A percentile compares a stretch with the other conserved stretches of the same genome.
Evolutionary conservation across 176 grass and related monocot genomes (phyloP).

Genomic region (Musa itinerans): DNA sequence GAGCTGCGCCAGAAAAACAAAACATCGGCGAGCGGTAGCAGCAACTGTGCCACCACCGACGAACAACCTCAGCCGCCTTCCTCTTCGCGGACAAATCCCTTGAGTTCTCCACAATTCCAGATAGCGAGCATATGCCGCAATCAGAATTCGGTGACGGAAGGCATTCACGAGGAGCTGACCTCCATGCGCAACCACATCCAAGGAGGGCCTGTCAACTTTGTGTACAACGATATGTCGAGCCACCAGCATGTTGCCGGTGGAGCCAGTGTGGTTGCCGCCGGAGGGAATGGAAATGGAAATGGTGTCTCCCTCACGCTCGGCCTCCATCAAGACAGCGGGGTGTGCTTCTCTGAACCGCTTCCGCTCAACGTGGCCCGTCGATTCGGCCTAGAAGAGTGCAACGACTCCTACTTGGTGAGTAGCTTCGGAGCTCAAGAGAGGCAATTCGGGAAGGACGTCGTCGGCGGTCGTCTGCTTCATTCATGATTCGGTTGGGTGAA

Average conservation of each 20-base stretch:
- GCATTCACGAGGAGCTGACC: slow-evolving; percentile 49
- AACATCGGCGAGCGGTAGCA: slow-evolving; percentile 31
- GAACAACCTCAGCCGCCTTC: slow-evolving; percentile 34
- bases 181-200: slow-evolving; percentile 41
- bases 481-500: slow-evolving; percentile 88
- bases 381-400: slow-evolving; percentile 79
- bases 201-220: slow-evolving; percentile 40
- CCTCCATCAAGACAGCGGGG: slow-evolving; percentile 73
- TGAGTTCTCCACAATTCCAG: slow-evolving; percentile 37
- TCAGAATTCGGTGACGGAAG: slow-evolving; percentile 28
- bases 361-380: slow-evolving; percentile 57
- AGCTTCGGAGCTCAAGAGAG: slow-evolving; percentile 56
- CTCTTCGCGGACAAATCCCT: slow-evolving; percentile 35
- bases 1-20: slow-evolving; percentile 68
- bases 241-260: slow-evolving; percentile 25
- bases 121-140: slow-evolving; percentile 34
- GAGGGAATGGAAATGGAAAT: not conserved
- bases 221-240: slow-evolving; percentile 31
- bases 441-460: slow-evolving; percentile 73
- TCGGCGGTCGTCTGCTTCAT: slow-evolving; percentile 61
- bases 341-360: slow-evolving; percentile 46
- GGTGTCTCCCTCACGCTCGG: slow-evolving; percentile 82
- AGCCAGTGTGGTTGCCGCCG: not conserved
- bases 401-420: slow-evolving; percentile 52
- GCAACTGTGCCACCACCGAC: not conserved